phyloP scores from a whole-genome alignment of 768 basidiomycete genomes.

The Cystofilobasidium bisporidii region DNA sequence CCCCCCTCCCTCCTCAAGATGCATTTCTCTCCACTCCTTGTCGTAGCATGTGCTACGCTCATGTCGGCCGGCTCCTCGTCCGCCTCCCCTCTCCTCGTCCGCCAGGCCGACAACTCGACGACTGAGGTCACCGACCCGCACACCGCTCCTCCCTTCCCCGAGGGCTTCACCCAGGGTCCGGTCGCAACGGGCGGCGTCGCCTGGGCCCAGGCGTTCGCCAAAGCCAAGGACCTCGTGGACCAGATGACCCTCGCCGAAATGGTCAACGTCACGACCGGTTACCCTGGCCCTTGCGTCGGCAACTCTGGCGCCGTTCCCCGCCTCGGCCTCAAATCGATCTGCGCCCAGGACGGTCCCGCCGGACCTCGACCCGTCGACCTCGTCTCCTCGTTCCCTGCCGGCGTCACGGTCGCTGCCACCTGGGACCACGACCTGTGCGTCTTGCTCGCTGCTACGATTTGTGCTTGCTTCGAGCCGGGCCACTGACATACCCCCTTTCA shows the following conservation, averaged over 20 bases:
- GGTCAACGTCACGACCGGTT: conserved; percentile 20
- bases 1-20: neutral
- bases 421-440: conserved; percentile 26
- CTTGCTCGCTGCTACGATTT: no score
- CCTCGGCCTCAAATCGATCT: conserved; percentile 15
- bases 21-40: conserved; percentile 9
- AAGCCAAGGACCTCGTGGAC: conserved; percentile 19
- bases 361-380: conserved; percentile 12
- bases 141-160: conserved; percentile 7
- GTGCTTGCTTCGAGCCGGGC: no score
- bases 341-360: conserved; percentile 3
- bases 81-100: neutral
- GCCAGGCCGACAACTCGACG: neutral
- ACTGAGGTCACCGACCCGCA: conserved; percentile 14
- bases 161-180: neutral
- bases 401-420: conserved; percentile 24
- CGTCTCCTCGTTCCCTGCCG: conserved; percentile 23
- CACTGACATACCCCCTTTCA: no score
- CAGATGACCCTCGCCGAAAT: conserved; percentile 26
- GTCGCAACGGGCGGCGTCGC: conserved; percentile 11
- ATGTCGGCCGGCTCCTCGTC: neutral
- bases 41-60: conserved; percentile 7
- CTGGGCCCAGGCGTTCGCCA: conserved; percentile 18
- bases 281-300: conserved; percentile 14
- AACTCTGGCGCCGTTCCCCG: conserved; percentile 16